Conservation (phyloP, 495 filamentous ascomycete species). For the Hyaloscypha finlandica region DNA sequence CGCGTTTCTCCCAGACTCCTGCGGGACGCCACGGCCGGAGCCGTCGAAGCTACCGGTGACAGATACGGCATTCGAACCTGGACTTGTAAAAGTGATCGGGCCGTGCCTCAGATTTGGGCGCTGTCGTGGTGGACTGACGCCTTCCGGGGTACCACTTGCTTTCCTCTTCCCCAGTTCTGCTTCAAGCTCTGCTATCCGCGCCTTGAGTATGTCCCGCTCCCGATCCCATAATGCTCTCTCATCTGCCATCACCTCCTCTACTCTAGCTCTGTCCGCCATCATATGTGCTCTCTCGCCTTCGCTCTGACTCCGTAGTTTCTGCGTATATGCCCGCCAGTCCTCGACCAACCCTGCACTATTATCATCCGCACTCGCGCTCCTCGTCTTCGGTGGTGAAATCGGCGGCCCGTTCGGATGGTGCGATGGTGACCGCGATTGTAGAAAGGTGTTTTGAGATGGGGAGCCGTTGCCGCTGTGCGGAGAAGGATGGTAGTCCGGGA, state of each 20-base stretch:
- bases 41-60: slow-evolving; percentile 23
- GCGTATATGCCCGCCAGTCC: slow-evolving; percentile 30
- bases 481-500: slow-evolving; percentile 21
- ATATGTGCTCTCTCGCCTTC: slow-evolving; percentile 34
- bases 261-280: slow-evolving; percentile 25
- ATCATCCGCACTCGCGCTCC: slow-evolving; percentile 29
- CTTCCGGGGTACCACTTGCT: not conserved
- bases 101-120: not conserved
- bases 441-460: slow-evolving; percentile 15
- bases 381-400: slow-evolving; percentile 29
- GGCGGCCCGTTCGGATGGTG: slow-evolving; percentile 16
- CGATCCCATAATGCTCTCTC: slow-evolving; percentile 33
- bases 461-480: slow-evolving; percentile 9
- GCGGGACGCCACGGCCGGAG: slow-evolving; percentile 11
- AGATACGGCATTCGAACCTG: slow-evolving; percentile 13
- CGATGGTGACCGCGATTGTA: slow-evolving; percentile 17
- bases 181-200: slow-evolving; percentile 30
- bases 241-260: slow-evolving; percentile 34
- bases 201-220: slow-evolving; percentile 25
- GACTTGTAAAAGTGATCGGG: slow-evolving; percentile 12
- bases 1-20: slow-evolving; percentile 33
- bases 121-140: not conserved
- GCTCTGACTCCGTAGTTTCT: slow-evolving; percentile 29
- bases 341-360: slow-evolving; percentile 26
- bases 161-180: slow-evolving; percentile 12